Percentiles rank a stretch among this genome's conserved stretches.
These are phyloP conservation scores for Durusdinium trenchii DNA, from an alignment of 73 alveolate genomes.

Conservation along the genomic window DNA sequence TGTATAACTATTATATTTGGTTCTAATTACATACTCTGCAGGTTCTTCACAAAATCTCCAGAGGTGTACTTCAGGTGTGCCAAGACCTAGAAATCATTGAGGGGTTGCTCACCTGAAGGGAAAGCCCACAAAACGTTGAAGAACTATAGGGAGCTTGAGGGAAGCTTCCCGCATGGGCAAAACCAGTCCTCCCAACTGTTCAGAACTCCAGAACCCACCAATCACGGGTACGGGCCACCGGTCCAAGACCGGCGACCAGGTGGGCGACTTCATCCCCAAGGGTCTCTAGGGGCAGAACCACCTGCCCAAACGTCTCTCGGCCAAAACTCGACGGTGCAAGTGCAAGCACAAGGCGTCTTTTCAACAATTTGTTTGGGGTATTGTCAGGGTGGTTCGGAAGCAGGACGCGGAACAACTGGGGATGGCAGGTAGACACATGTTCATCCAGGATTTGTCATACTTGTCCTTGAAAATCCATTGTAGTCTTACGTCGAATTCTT, in stretches of 20 bases:
- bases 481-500: too few species aligned
- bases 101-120: too few species aligned
- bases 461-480: neutral
- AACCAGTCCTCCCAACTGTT: neutral
- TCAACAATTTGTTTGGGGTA: neutral
- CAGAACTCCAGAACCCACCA: neutral
- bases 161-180: too few species aligned
- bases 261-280: conserved; percentile 65
- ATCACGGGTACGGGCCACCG: neutral
- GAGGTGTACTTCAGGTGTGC: too few species aligned
- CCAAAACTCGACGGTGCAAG: neutral
- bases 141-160: too few species aligned
- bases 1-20: too few species aligned
- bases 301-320: neutral
- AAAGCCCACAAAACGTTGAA: too few species aligned
- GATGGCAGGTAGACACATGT: neutral
- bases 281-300: conserved; percentile 4
- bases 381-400: neutral
- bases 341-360: neutral
- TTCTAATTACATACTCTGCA: too few species aligned
- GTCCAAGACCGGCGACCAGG: neutral
- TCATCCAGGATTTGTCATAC: neutral
- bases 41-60: too few species aligned
- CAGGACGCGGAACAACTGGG: neutral
- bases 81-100: too few species aligned